Evolutionary conservation across 768 basidiomycete species (phyloP), one percentile per base, ranked within the genome.

Genomic region (Suillus placidus): DNA sequence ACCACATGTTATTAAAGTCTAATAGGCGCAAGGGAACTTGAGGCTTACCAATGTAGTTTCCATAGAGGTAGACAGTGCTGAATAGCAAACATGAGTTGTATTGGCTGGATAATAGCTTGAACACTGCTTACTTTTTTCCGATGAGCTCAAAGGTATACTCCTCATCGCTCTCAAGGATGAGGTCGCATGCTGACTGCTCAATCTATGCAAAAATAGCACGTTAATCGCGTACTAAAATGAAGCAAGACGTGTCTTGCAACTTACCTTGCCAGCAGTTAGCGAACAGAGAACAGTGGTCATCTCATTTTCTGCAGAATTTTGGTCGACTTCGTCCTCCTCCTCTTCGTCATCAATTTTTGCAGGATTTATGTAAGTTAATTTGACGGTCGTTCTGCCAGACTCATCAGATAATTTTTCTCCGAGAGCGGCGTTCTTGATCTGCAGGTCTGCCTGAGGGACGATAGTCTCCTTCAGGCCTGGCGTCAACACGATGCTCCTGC

Each of bases 401-500:
- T 80, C 71, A 74, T 94, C 89, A 45, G 78, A 81, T 64, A 96
- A 80, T 70, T 86, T 83, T 65, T 93, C 90, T 61, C 91, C 90
- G 60, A 95, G 86, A 3, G 94, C 86, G 54, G 89, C 87, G 74
- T 94, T 95, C 73, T 92, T 94, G 73, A 97, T 85, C 73, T 85
- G 84, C 73, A 96, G 79, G 78, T 92, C 90, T 42, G 84, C 83
- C 63, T 85, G 84, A 65, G 91, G 86, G 30, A 82, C 73, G 73
- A 95, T 69, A 61, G 81, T 79, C 72, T 87, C 79, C 66, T 83
- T 78, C 70, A 90, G 77, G 64, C 87, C 88, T 18, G 89, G 87
- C 34, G 80, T 78, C 55, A 93, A 76, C 57, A 80, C 80, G 30
- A 85, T 71, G 75, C 88, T 89, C 92, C 92, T 93, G 58, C 18